phyloP scores from a whole-genome alignment of 805 yeast genomes.

The Wickerhamiella occidentalis region DNA sequence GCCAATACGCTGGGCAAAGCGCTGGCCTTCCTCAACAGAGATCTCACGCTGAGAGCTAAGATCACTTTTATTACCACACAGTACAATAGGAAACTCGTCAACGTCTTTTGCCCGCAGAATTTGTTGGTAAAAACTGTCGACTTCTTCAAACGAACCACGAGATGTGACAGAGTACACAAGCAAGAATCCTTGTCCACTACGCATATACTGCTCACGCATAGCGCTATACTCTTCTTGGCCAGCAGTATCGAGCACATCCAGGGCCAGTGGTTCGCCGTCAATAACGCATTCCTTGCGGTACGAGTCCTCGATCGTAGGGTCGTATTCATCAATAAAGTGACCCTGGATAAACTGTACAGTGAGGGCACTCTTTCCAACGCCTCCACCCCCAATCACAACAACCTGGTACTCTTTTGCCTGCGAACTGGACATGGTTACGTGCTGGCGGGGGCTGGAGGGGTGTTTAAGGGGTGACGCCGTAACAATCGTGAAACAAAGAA shows the following conservation, averaged over 20 bases:
- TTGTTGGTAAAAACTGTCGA: conserved; percentile 66
- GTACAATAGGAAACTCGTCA: conserved; percentile 58
- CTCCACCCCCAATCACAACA: conserved; percentile 97
- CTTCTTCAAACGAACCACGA: conserved; percentile 72
- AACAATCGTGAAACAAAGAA: background rate
- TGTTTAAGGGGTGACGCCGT: conserved; percentile 2
- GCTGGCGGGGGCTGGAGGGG: background rate
- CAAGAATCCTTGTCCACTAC: conserved; percentile 89
- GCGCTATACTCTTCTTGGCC: conserved; percentile 97
- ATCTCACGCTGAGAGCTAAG: conserved; percentile 68
- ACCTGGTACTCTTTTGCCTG: conserved; percentile 60
- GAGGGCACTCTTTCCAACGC: conserved; percentile 94
- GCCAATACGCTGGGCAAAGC: conserved; percentile 53
- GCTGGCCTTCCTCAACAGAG: conserved; percentile 72
- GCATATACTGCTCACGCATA: conserved; percentile 88
- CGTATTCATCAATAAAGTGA: conserved; percentile 94
- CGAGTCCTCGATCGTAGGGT: conserved; percentile 82
- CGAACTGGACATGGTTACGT: conserved; percentile 9
- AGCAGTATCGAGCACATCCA: conserved; percentile 93
- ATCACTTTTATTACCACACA: conserved; percentile 85
- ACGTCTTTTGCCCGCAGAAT: conserved; percentile 51
- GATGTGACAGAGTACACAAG: conserved; percentile 79
- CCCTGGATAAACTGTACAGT: conserved; percentile 91
- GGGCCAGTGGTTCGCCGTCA: conserved; percentile 61
- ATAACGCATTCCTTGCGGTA: conserved; percentile 73